Percentiles rank a stretch among this genome's conserved stretches.
These are phyloP conservation scores for Zychaea mexicana DNA, from an alignment of 371 early-diverging fungal genomes.

Conservation along the genomic window DNA sequence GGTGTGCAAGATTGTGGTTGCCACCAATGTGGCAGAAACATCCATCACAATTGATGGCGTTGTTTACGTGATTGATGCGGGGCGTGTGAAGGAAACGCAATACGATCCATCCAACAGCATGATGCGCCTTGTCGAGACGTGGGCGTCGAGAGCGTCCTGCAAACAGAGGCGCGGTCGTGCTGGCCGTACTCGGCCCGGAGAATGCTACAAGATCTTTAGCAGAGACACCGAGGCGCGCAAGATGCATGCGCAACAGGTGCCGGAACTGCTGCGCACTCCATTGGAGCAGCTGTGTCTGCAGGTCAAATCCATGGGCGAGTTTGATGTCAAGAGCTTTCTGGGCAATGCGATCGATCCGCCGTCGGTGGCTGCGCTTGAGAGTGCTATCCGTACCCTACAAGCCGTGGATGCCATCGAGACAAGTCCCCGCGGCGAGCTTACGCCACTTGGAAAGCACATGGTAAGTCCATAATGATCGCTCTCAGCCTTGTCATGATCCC, in stretches of 20 bases:
- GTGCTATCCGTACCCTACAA: constrained; percentile 59
- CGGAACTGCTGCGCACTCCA: constrained; percentile 83
- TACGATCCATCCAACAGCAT: constrained; percentile 64
- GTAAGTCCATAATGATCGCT: constrained; percentile 15
- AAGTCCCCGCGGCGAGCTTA: constrained; percentile 58
- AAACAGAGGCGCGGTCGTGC: constrained; percentile 93
- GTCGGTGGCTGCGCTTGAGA: constrained; percentile 58
- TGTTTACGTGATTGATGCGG: constrained; percentile 92
- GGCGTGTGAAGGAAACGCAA: constrained; percentile 81
- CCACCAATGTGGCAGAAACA: constrained; percentile 97
- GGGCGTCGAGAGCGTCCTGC: constrained; percentile 80
- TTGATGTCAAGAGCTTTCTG: constrained; percentile 62
- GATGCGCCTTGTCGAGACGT: constrained; percentile 54
- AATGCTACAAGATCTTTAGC: constrained; percentile 74
- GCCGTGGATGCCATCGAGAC: constrained; percentile 63
- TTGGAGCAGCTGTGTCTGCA: constrained; percentile 82
- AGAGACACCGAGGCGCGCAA: constrained; percentile 43
- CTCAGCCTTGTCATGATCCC: neutral
- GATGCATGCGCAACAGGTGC: constrained; percentile 68
- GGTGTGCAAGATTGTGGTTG: constrained; percentile 87
- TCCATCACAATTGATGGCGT: constrained; percentile 91
- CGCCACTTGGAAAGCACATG: constrained; percentile 89
- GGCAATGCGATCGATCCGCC: constrained; percentile 78
- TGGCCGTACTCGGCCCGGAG: constrained; percentile 87
- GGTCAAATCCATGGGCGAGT: constrained; percentile 75